Evolutionary conservation across 176 grass and related monocot genomes (phyloP), one percentile per base, ranked within the genome.

Genomic region (Eleusine indica): DNA sequence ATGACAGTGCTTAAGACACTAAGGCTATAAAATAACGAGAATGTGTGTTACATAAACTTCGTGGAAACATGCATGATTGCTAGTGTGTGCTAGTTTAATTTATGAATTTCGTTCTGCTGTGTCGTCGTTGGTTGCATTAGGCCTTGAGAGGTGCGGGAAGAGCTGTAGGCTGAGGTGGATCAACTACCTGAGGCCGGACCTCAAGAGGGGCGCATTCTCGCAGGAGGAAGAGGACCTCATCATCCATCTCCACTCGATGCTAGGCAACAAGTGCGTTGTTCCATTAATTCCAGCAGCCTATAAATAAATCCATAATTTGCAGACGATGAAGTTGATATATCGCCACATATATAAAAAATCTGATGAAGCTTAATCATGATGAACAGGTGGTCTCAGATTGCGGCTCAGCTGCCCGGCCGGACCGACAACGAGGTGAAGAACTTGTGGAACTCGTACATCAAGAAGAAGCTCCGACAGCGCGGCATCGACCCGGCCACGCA

Each of bases 401-500:
- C 92, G 0, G 84, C 78, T 38, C 92, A 89, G 79, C 78, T 99
- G 46, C 97, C 97, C 4, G 97, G 97, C 0, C 64, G 97, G 79
- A 99, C 97, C 2, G 97, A 99, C 83, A 99, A 99, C 68, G 97
- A 99, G 81, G 89, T 99, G 8, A 99, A 99, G 80, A 99, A 99
- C 84, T 94, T 95, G 64, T 99, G 97, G 97, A 99, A 99, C 71
- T 94, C 92, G 40, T 87, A 82, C 83, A 77, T 94, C 70, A 94
- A 94, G 87, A 94, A 94, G 90, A 94, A 94, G 73, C 84, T 94
- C 53, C 82, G 84, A 9, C 87, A 94, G 65, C 79, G 90, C 71
- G 92, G 92, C 78, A 92, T 94, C 80, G 92, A 94, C 77, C 92
- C 92, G 8, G 76, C 76, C 69, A 94, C 92, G 1, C 92, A 94